Evolutionary conservation across 371 early-diverging fungal genomes (phyloP).

Genomic region (Cokeromyces recurvatus): DNA sequence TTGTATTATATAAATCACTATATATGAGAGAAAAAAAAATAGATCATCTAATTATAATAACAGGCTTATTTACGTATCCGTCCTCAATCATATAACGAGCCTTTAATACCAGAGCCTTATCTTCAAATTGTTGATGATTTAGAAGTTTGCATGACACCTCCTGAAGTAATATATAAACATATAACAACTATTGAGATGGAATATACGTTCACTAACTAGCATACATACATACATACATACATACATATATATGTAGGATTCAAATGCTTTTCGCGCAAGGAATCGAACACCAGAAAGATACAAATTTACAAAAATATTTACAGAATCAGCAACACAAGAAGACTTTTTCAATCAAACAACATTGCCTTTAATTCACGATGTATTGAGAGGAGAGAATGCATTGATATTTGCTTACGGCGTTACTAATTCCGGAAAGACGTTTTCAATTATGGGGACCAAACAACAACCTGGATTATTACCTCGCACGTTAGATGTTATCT

Average conservation of each 20-base stretch:
- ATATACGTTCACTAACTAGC: too few species aligned
- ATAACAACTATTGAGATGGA: too few species aligned
- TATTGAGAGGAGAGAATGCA: conserved; percentile 58
- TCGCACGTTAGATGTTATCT: conserved; percentile 55
- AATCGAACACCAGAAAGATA: conserved; percentile 51
- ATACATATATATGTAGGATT: too few species aligned
- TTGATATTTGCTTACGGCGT: conserved; percentile 73
- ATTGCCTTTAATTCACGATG: conserved; percentile 47
- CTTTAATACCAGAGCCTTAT: conserved; percentile 21
- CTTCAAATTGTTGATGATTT: conserved; percentile 45
- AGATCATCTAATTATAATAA: too few species aligned
- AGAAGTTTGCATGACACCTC: conserved; percentile 46
- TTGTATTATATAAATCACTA: too few species aligned
- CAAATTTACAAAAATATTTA: conserved; percentile 62
- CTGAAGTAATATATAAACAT: conserved; percentile 21
- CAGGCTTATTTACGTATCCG: conserved; percentile 48
- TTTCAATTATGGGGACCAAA: conserved; percentile 57
- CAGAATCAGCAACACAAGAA: conserved; percentile 43
- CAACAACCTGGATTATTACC: conserved; percentile 58
- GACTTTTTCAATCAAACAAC: conserved; percentile 59
- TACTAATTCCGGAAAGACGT: conserved; percentile 84
- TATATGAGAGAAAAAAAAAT: not conserved
- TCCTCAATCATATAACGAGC: conserved; percentile 17
- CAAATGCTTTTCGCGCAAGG: conserved; percentile 39
- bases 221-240: too few species aligned